A percentile compares a stretch with the other conserved stretches of the same genome.
Conservation (phyloP, 78 protist genomes). For the Emiliania huxleyi region DNA sequence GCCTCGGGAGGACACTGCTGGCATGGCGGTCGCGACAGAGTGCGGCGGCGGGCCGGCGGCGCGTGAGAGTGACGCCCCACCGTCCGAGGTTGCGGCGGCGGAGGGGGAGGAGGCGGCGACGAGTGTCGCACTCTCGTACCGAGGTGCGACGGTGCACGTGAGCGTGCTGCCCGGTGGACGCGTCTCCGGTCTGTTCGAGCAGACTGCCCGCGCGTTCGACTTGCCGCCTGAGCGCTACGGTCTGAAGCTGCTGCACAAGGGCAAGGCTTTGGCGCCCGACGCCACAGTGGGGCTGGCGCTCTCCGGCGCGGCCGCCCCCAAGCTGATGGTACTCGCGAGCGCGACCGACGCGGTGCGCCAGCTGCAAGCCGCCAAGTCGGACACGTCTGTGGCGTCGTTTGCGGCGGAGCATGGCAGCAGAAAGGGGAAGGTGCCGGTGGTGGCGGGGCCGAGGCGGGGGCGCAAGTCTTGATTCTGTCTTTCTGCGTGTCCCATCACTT, state of each 20-base stretch:
- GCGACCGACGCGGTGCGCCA: neutral
- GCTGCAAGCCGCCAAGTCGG: neutral
- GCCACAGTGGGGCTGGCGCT: neutral
- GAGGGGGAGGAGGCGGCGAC: neutral
- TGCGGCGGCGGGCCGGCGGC: neutral
- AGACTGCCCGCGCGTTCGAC: neutral
- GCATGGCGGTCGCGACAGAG: neutral
- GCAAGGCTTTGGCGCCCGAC: neutral
- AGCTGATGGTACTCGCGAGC: neutral
- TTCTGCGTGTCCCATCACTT: too few relatives aligned
- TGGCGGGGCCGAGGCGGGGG: too few relatives aligned
- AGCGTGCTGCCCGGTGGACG: neutral
- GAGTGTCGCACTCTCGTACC: neutral
- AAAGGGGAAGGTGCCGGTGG: neutral
- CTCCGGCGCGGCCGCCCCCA: neutral
- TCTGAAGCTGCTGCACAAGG: neutral
- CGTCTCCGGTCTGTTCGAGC: neutral
- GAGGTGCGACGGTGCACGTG: neutral
- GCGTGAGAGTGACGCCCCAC: neutral
- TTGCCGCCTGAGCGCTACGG: neutral
- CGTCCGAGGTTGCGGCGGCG: neutral
- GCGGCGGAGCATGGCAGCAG: neutral
- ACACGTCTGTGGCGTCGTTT: neutral
- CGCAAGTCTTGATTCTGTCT: too few relatives aligned
- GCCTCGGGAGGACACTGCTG: neutral